Conservation (phyloP, 139 green algal species). For the Chlorella sp. region DNA sequence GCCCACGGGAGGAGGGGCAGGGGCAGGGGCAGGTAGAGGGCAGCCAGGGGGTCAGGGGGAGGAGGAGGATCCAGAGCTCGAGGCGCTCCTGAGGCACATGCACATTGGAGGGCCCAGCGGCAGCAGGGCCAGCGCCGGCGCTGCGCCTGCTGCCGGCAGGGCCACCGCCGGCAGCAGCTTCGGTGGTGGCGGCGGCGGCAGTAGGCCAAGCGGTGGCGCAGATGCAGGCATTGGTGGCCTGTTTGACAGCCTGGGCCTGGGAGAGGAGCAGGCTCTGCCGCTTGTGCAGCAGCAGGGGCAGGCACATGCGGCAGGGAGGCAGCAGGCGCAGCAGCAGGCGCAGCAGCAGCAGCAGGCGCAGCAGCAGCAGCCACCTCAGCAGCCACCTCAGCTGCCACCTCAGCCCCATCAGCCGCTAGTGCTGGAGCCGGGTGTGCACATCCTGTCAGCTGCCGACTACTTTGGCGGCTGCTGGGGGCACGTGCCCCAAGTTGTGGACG, state of each 20-base stretch:
- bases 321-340: neutral
- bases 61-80: constrained; percentile 25
- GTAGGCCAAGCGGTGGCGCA: neutral
- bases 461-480: constrained; percentile 15
- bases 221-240: neutral
- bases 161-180: neutral
- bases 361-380: neutral
- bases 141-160: neutral
- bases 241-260: constrained; percentile 15
- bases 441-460: constrained; percentile 45
- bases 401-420: neutral
- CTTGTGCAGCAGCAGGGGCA: neutral
- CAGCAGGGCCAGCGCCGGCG: neutral
- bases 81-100: constrained; percentile 35
- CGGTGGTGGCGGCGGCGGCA: neutral
- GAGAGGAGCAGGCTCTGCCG: neutral
- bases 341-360: neutral
- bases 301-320: neutral
- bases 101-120: neutral
- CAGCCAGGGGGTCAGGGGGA: neutral
- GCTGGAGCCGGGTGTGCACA: constrained; percentile 32
- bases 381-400: neutral
- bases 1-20: neutral
- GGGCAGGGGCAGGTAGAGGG: no score
- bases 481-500: constrained; percentile 27